These are phyloP conservation scores for Fusarium sp. DNA, from an alignment of 2,329 filamentous ascomycete species.

Conservation along the genomic window DNA sequence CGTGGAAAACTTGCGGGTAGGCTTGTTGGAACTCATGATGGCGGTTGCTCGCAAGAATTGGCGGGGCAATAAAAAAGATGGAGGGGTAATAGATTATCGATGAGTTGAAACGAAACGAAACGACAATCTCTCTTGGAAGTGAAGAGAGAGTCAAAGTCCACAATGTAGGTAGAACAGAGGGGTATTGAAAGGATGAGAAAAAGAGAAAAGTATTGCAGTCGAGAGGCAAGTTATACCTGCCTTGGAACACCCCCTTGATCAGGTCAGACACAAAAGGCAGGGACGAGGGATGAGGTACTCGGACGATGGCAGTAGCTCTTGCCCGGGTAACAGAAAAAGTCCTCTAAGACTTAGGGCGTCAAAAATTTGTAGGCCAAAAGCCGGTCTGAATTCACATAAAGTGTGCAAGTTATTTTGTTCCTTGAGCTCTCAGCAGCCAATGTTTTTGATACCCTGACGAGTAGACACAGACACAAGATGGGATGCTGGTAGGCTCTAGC, in stretches of 20 bases:
- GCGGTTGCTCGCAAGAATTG: constrained; percentile 20
- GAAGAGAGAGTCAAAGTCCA: constrained; percentile 5
- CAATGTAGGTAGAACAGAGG: constrained; percentile 13
- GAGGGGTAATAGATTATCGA: constrained; percentile 24
- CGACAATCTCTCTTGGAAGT: constrained; percentile 3
- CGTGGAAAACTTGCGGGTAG: constrained; percentile 56
- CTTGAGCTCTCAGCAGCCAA: neutral
- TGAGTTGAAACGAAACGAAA: neutral
- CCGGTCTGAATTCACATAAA: neutral
- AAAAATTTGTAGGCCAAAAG: neutral
- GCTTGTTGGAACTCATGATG: constrained; percentile 45
- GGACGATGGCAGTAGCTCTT: constrained; percentile 15
- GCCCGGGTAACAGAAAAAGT: neutral
- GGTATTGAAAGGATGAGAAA: constrained; percentile 20
- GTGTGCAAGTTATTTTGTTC: neutral
- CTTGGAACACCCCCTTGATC: constrained; percentile 36
- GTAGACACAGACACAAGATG: constrained; percentile 27
- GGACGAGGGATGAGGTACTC: constrained; percentile 23
- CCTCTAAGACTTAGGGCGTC: neutral
- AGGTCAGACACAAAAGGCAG: constrained; percentile 43
- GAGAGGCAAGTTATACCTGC: constrained; percentile 37
- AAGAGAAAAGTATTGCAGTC: constrained; percentile 18
- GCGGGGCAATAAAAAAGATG: constrained; percentile 22
- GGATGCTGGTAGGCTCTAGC: constrained; percentile 19
- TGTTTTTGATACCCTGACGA: neutral